Conservation (phyloP, 495 filamentous ascomycete genomes). For the Penicillium taxi region DNA sequence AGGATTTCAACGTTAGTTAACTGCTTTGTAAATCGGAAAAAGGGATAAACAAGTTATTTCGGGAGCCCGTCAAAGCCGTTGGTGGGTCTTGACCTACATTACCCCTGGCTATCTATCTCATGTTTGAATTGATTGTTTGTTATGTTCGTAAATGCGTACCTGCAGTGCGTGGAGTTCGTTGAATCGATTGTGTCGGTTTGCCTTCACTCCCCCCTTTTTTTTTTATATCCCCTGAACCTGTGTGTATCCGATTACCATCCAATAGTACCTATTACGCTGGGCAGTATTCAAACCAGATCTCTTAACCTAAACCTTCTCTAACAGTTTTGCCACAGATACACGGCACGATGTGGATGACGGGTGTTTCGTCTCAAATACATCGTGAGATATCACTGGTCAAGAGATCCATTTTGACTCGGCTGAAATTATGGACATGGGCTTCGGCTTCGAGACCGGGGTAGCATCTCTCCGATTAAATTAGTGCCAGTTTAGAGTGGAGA, state of each 20-base stretch:
- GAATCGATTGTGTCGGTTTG: too few relatives aligned
- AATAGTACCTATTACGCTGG: too few relatives aligned
- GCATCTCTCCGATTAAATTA: constrained; percentile 2
- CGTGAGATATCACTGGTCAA: too few relatives aligned
- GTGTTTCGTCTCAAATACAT: too few relatives aligned
- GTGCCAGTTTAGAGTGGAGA: constrained; percentile 7
- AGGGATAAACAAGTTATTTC: too few relatives aligned
- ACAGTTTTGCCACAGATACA: constrained; percentile 14
- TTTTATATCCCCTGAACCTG: too few relatives aligned
- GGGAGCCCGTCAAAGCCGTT: constrained; percentile 15
- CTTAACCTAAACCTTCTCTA: constrained; percentile 13
- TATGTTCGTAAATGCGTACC: constrained; percentile 12
- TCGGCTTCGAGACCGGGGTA: constrained; percentile 19
- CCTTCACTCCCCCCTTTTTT: too few relatives aligned
- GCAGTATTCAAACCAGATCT: not conserved
- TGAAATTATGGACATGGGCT: constrained; percentile 18
- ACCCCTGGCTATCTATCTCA: constrained; percentile 4
- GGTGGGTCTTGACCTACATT: constrained; percentile 16
- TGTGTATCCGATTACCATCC: too few relatives aligned
- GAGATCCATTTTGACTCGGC: constrained; percentile 13
- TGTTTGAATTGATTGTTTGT: constrained; percentile 12
- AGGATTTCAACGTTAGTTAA: too few relatives aligned
- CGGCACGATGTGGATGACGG: too few relatives aligned
- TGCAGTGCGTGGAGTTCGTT: too few relatives aligned
- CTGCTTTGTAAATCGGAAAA: too few relatives aligned